Percentiles rank a stretch among this genome's conserved stretches.
phyloP scores from a whole-genome alignment of 1,284 basidiomycete species.

The Fistulinella staudtii region DNA sequence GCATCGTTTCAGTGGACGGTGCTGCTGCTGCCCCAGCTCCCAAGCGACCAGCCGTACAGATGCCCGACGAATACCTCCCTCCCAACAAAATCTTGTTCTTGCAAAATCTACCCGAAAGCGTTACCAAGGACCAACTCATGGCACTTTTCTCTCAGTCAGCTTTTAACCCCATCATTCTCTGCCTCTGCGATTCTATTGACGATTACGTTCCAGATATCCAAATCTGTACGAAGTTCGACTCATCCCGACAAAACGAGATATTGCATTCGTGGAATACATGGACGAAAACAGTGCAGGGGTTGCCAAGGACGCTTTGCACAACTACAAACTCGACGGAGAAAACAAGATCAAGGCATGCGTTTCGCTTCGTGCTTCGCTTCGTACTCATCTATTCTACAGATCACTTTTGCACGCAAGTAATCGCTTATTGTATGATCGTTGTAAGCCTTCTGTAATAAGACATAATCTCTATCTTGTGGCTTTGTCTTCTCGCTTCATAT shows the following conservation, averaged over 20 bases:
- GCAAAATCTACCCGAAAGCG: conserved; percentile 91
- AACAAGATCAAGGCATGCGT: conserved; percentile 87
- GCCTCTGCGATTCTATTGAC: conserved; percentile 8
- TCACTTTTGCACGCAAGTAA: conserved; percentile 60
- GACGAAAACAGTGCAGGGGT: conserved; percentile 88
- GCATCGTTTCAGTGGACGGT: conserved; percentile 57
- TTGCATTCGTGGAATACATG: conserved; percentile 93
- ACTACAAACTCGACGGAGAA: conserved; percentile 93
- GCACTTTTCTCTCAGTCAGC: conserved; percentile 84
- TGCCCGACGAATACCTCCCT: conserved; percentile 99
- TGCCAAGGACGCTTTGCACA: conserved; percentile 93
- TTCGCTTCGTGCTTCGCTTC: not conserved
- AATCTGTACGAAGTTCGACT: conserved; percentile 94
- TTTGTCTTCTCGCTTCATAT: conserved; percentile 13
- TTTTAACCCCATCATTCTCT: not conserved
- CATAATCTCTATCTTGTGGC: conserved; percentile 19
- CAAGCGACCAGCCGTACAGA: conserved; percentile 82
- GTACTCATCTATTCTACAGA: conserved; percentile 34
- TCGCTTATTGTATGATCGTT: conserved; percentile 28
- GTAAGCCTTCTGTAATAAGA: conserved; percentile 32
- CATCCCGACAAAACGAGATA: conserved; percentile 92
- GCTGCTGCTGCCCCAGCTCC: conserved; percentile 58
- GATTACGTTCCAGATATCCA: conserved; percentile 62
- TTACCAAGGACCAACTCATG: conserved; percentile 86
- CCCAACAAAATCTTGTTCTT: conserved; percentile 99